phyloP scores from a whole-genome alignment of 306 rosid species.

The Ormosia emarginata region DNA sequence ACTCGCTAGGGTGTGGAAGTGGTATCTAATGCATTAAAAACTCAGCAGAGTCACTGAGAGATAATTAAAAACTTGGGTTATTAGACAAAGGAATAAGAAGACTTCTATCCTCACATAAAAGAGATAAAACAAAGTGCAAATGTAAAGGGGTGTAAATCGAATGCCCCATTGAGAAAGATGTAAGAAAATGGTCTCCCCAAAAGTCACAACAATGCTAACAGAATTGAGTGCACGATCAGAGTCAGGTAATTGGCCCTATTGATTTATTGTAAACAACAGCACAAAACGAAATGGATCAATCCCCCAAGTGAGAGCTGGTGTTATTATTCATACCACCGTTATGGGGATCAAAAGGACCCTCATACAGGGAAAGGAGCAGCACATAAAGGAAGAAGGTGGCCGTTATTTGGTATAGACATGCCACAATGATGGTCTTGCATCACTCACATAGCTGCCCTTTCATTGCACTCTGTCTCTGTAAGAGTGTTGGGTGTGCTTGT shows the following conservation, averaged over 20 bases:
- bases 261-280: background rate
- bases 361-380: constrained; percentile 7
- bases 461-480: background rate
- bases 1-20: background rate
- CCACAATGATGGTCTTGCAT: constrained; percentile 4
- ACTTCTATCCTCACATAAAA: background rate
- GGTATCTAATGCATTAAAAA: background rate
- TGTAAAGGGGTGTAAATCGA: too few species aligned
- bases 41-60: background rate
- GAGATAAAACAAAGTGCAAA: background rate
- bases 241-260: background rate
- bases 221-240: background rate
- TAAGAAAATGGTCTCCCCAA: background rate
- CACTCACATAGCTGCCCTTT: background rate
- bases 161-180: background rate
- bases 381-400: constrained; percentile 1
- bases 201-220: background rate
- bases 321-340: constrained; percentile 15
- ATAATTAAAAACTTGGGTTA: background rate
- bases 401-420: background rate
- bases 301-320: background rate
- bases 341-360: constrained; percentile 31
- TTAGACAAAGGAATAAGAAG: background rate
- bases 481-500: constrained; percentile 15
- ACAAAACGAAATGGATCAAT: background rate